phyloP scores from a whole-genome alignment of 2,329 filamentous ascomycete species.

The Penicillium hordei region DNA sequence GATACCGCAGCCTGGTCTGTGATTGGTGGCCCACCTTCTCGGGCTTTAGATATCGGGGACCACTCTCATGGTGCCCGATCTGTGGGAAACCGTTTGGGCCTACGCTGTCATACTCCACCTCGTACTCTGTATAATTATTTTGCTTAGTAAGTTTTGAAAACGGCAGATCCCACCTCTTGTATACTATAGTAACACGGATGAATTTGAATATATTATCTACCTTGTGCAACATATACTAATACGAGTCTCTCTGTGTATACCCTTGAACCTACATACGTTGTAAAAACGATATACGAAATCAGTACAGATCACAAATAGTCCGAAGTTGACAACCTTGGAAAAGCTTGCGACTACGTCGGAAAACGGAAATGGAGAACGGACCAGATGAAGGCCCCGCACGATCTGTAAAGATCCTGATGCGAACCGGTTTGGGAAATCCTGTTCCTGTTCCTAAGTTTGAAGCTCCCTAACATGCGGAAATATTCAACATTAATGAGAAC shows the following conservation, averaged over 20 bases:
- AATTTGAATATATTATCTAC: neutral
- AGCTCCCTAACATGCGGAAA: neutral
- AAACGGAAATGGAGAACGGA: neutral
- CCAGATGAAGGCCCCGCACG: neutral
- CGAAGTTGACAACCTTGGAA: neutral
- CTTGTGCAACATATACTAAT: neutral
- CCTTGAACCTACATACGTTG: neutral
- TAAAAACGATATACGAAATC: neutral
- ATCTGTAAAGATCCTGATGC: neutral
- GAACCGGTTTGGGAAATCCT: neutral
- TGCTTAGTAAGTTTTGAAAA: neutral
- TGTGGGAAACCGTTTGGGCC: constrained; percentile 24
- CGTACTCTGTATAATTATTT: no score
- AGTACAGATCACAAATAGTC: neutral
- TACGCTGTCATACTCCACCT: neutral
- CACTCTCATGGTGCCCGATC: constrained; percentile 27
- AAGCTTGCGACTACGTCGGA: neutral
- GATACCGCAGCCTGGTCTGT: neutral
- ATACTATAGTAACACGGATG: neutral
- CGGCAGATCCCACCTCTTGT: neutral
- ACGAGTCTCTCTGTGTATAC: neutral
- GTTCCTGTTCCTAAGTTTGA: neutral
- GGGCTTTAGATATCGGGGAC: constrained; percentile 29
- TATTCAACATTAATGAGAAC: neutral
- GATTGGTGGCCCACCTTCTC: constrained; percentile 19